phyloP scores from a whole-genome alignment of 768 basidiomycete species.

The Suillus subalutaceus region DNA sequence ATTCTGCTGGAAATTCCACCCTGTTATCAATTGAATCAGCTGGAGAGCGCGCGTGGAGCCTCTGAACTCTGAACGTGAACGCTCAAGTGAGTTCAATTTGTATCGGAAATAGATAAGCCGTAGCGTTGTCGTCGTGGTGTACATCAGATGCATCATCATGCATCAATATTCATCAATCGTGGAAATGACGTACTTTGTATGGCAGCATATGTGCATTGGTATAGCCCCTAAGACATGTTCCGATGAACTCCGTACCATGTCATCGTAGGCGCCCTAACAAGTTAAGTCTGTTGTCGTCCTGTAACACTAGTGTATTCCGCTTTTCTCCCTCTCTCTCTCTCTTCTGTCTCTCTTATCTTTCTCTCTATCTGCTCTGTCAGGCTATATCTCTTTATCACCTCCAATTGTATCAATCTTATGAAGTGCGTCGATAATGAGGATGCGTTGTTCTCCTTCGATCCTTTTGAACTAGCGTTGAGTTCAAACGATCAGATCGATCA shows the following conservation, averaged over 20 bases:
- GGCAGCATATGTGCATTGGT: no score
- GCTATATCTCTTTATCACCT: constrained; percentile 22
- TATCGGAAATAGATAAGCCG: neutral
- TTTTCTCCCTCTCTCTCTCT: constrained; percentile 11
- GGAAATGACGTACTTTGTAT: constrained; percentile 6
- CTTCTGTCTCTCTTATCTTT: constrained; percentile 20
- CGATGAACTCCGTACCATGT: neutral
- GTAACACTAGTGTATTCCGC: neutral
- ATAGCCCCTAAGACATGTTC: constrained; percentile 10
- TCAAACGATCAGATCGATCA: neutral
- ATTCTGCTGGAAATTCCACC: neutral
- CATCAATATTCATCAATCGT: neutral
- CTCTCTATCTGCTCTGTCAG: constrained; percentile 13
- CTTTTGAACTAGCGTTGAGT: constrained; percentile 37
- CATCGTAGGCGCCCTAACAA: constrained; percentile 16
- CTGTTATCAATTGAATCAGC: neutral
- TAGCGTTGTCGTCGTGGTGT: neutral
- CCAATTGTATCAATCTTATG: constrained; percentile 30
- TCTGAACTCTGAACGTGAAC: neutral
- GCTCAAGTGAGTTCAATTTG: neutral
- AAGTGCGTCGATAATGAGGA: constrained; percentile 58
- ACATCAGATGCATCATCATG: no score
- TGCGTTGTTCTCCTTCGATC: constrained; percentile 53
- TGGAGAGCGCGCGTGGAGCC: neutral
- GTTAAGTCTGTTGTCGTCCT: constrained; percentile 30